Conservation (phyloP, 108 stramenopile species). For the Skeletonema grethae region DNA sequence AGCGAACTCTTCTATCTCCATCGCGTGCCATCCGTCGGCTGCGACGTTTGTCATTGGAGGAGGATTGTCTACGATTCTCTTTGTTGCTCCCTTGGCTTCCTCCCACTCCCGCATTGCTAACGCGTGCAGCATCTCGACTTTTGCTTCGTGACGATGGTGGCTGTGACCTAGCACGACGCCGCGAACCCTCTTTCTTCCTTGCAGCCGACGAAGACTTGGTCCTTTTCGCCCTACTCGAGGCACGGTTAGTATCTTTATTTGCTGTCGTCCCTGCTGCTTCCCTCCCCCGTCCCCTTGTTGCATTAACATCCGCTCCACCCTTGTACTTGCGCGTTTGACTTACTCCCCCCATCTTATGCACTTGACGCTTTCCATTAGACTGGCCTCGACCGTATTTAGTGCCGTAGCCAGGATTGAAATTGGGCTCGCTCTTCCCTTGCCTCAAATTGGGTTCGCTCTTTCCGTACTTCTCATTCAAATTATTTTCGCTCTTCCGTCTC, state of each 20-base stretch:
- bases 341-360: neutral
- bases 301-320: neutral
- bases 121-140: neutral
- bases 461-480: neutral
- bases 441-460: neutral
- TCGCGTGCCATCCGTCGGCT: neutral
- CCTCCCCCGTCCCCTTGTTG: neutral
- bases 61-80: neutral
- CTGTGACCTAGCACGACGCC: neutral
- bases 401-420: neutral
- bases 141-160: neutral
- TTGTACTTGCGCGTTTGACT: neutral
- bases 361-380: neutral
- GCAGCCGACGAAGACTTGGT: neutral
- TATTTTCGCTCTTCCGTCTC: neutral
- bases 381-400: neutral
- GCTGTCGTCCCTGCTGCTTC: neutral
- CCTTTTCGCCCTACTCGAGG: neutral
- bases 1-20: conserved; percentile 7
- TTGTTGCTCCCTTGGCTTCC: neutral
- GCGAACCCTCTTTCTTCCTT: neutral
- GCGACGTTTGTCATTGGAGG: neutral
- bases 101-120: neutral
- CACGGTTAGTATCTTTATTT: neutral
- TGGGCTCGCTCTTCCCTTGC: neutral